These are phyloP conservation scores for Gillenia trifoliata DNA, from an alignment of 306 rosid species.

Conservation along the genomic window DNA sequence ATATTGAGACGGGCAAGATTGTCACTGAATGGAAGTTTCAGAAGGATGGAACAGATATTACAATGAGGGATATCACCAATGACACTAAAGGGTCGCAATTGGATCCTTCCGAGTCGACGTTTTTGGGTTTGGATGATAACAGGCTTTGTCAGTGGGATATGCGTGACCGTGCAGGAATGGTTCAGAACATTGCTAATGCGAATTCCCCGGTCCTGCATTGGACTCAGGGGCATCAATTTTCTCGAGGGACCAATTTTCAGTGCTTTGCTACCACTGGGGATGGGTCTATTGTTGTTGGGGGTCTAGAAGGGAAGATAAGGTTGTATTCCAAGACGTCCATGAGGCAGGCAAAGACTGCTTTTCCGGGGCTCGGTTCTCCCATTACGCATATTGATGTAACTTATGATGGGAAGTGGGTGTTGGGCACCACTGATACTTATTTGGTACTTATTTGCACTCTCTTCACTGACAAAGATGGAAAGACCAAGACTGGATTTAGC, in stretches of 20 bases:
- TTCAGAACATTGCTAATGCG: conserved; percentile 51
- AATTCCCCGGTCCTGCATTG: conserved; percentile 68
- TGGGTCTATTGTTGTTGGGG: conserved; percentile 88
- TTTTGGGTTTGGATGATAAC: conserved; percentile 92
- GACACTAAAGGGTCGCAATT: conserved; percentile 77
- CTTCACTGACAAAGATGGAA: conserved; percentile 87
- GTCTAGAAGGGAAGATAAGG: conserved; percentile 82
- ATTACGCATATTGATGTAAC: conserved; percentile 86
- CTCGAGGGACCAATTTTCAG: conserved; percentile 80
- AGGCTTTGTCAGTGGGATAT: conserved; percentile 92
- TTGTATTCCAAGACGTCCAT: conserved; percentile 79
- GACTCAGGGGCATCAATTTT: conserved; percentile 88
- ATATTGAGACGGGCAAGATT: conserved; percentile 75
- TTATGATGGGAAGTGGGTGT: conserved; percentile 84
- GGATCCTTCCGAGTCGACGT: conserved; percentile 85
- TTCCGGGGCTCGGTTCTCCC: conserved; percentile 82
- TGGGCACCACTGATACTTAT: conserved; percentile 77
- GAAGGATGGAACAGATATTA: conserved; percentile 74
- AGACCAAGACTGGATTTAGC: conserved; percentile 73
- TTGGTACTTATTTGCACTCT: conserved; percentile 81
- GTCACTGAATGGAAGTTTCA: conserved; percentile 87
- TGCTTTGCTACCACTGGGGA: conserved; percentile 86
- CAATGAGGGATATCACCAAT: conserved; percentile 81
- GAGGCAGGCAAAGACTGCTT: conserved; percentile 92
- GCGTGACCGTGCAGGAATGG: conserved; percentile 73